These are phyloP conservation scores for Hericium rajendrae DNA, from an alignment of 768 basidiomycete genomes.

Conservation along the genomic window DNA sequence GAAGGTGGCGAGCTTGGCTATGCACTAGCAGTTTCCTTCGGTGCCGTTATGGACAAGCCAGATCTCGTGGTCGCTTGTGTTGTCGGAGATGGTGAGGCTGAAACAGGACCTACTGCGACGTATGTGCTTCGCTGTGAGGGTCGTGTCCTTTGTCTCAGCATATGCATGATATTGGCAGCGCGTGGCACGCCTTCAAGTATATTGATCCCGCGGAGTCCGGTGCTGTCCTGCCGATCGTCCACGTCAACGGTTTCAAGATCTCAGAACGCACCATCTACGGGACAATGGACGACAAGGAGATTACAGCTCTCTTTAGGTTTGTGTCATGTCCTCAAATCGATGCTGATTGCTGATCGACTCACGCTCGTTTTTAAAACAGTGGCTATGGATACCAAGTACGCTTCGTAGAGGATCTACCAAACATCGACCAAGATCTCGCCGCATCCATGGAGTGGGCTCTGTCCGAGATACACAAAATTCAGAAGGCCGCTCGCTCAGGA, in stretches of 20 bases:
- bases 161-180: conserved; percentile 22
- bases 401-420: conserved; percentile 58
- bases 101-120: conserved; percentile 69
- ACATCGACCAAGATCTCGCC: conserved; percentile 72
- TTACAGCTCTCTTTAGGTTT: conserved; percentile 65
- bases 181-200: conserved; percentile 86
- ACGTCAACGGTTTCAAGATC: conserved; percentile 86
- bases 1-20: conserved; percentile 91
- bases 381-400: conserved; percentile 87
- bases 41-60: conserved; percentile 87
- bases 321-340: conserved; percentile 5
- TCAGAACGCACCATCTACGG: conserved; percentile 85
- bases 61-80: conserved; percentile 73
- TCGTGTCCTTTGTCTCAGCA: background rate
- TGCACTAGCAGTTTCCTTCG: conserved; percentile 77
- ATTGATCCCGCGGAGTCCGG: conserved; percentile 86
- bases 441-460: conserved; percentile 78
- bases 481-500: conserved; percentile 66
- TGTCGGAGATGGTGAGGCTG: conserved; percentile 84
- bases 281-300: conserved; percentile 83
- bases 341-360: no score
- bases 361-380: conserved; percentile 21
- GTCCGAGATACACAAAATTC: conserved; percentile 64
- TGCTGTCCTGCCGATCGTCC: conserved; percentile 84
- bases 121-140: conserved; percentile 9